Evolutionary conservation across 257 asterid genomes (phyloP), one percentile per base, ranked within the genome.

Genomic region (Solanum medicagineum): DNA sequence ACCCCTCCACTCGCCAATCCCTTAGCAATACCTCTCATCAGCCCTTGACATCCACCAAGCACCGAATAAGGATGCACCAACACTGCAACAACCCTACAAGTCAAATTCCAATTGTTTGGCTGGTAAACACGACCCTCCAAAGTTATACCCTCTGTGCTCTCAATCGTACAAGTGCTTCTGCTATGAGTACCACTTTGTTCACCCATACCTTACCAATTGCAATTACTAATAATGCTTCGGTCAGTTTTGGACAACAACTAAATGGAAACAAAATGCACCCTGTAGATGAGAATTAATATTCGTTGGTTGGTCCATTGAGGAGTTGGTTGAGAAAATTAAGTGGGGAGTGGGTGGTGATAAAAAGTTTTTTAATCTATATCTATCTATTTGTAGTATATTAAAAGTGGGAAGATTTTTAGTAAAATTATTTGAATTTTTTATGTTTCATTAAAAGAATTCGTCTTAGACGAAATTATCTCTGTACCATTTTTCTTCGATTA

Each of bases 61-160:
- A 93, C 89, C 5, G 98, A 91, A 86, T 92, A 94, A 0, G 98
- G 98, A 87, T 94, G 98, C 42, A 94, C 96, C 83, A 92, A 86
- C 44, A 94, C 94, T 42, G 85, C 87, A 2, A 82, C 83, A 17
- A 97, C 42, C 93, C 96, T 81, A 92, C 29, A 29, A 29, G 2
- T 29, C 29, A 2, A 29, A 3, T 10, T 16, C 17, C 86, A 84
- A 3, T 15, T 32, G 14, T 47, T 51, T 10, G 93, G 87, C 56
- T 73, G 85, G 95, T 87, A 93, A 57, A 93, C 85, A 53, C 98
- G 90, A 84, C 92, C 92, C 55, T 93, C 97, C 7, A 94, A 91
- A 54, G 54, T 69, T 69, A 89, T 62, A 73, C 94, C 29, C 29
- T 1, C 29, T 1, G 29, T 29, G 29, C 29, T 29, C 29, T 29